Evolutionary conservation across 331 rosid genomes (phyloP), one percentile per base, ranked within the genome.

Genomic region (Acacia pycnantha): DNA sequence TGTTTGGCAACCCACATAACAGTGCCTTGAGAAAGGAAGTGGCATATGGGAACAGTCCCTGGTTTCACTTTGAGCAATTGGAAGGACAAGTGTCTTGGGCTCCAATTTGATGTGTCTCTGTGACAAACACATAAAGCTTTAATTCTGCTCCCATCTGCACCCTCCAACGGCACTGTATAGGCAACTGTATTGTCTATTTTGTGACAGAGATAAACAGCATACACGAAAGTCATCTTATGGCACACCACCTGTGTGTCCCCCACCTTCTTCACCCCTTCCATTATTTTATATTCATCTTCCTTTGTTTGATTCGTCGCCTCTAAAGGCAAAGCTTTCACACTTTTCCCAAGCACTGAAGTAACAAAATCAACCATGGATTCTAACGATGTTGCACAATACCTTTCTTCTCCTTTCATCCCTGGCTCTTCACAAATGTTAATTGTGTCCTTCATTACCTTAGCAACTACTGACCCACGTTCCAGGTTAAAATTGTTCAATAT

Each of bases 31-130:
- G 95, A 97, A 70, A 93, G 95, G 82, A 93, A 95, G 77, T 95
- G 98, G 82, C 98, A 93, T 2, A 93, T 80, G 0, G 98, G 92
- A 77, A 90, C 88, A 0, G 90, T 91, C 51, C 97, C 98, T 0
- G 95, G 97, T 85, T 87, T 88, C 41, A 95, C 91, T 41, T 95
- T 93, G 14, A 95, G 94, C 2, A 91, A 89, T 76, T 89, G 90
- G 81, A 95, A 95, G 9, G 97, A 97, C 87, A 95, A 73, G 67
- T 95, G 98, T 26, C 88, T 89, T 0, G 97, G 97, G 71, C 92
- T 93, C 97, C 98, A 95, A 12, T 83, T 56, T 3, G 97, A 87
- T 0, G 98, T 93, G 62, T 95, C 87, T 1, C 87, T 86, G 53
- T 95, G 98, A 76, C 98, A 95, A 0, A 90, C 83, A 4, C 93